Evolutionary conservation across 176 grass and related monocot genomes (phyloP).

Genomic region (Lolium multiflorum): DNA sequence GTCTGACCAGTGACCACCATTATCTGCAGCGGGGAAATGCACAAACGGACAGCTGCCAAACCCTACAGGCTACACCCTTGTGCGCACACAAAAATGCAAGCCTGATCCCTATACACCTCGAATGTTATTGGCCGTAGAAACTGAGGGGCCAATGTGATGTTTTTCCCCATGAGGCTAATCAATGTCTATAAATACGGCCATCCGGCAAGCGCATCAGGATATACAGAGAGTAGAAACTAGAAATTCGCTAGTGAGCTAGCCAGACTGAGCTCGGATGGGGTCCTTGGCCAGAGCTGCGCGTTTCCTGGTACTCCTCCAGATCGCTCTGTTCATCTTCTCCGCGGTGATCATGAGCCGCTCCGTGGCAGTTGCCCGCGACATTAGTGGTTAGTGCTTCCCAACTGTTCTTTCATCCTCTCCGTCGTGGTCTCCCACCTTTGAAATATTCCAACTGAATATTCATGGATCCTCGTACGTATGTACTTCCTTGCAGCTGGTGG

Average conservation of each 20-base stretch:
- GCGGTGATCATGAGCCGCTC: neutral
- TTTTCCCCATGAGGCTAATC: neutral
- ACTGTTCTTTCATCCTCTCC: neutral
- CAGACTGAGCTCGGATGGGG: neutral
- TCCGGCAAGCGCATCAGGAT: neutral
- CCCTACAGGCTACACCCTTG: neutral
- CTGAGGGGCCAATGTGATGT: neutral
- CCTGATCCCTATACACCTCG: neutral
- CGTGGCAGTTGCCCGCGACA: neutral
- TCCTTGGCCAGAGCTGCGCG: neutral
- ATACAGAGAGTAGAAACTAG: neutral
- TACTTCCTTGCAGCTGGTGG: too few species aligned
- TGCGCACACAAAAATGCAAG: neutral
- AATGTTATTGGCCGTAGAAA: neutral
- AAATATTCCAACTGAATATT: neutral
- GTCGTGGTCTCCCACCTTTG: neutral
- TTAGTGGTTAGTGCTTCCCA: neutral
- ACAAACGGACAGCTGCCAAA: neutral
- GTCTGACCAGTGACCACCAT: too few species aligned
- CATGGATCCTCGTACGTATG: neutral
- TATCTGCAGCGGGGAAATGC: neutral
- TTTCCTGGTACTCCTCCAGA: neutral
- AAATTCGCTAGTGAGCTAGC: too few species aligned
- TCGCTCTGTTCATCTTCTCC: neutral
- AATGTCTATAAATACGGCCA: neutral